phyloP scores from a whole-genome alignment of 2,329 filamentous ascomycete species.

The Colletotrichum tabaci region DNA sequence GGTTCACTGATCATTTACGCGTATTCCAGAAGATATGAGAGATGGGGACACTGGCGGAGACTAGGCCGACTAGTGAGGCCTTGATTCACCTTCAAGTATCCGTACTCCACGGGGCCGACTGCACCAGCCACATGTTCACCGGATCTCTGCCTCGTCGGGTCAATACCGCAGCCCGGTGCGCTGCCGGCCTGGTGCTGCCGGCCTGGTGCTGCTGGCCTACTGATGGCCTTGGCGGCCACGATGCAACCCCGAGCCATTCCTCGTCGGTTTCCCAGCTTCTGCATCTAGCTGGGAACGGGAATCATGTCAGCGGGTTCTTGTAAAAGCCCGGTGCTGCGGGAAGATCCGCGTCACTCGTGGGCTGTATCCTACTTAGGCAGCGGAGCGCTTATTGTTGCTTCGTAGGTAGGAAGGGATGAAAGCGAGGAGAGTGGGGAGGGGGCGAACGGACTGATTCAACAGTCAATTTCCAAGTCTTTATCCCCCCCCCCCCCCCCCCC shows the following conservation, averaged over 20 bases:
- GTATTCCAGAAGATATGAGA: neutral
- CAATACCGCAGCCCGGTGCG: neutral
- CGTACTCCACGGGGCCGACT: no score
- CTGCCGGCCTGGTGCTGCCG: no score
- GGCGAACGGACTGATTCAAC: neutral
- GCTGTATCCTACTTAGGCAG: no score
- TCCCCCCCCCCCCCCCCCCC: no score
- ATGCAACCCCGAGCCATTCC: neutral
- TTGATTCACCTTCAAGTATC: neutral
- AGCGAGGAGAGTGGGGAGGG: neutral
- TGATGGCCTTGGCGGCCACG: neutral
- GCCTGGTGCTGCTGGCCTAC: no score
- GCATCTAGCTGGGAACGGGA: neutral
- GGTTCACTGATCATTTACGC: neutral
- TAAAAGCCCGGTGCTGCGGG: neutral
- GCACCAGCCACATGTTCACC: neutral
- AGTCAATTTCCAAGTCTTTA: constrained; percentile 26
- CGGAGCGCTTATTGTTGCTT: neutral
- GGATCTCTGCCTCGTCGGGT: neutral
- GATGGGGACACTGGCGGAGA: neutral
- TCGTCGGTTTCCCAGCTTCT: neutral
- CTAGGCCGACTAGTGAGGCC: neutral
- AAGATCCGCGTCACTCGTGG: neutral
- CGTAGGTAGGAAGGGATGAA: no score
- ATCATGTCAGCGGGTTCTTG: neutral